Conservation (phyloP, 768 basidiomycete species). For the Leccinum subgranulosum region DNA sequence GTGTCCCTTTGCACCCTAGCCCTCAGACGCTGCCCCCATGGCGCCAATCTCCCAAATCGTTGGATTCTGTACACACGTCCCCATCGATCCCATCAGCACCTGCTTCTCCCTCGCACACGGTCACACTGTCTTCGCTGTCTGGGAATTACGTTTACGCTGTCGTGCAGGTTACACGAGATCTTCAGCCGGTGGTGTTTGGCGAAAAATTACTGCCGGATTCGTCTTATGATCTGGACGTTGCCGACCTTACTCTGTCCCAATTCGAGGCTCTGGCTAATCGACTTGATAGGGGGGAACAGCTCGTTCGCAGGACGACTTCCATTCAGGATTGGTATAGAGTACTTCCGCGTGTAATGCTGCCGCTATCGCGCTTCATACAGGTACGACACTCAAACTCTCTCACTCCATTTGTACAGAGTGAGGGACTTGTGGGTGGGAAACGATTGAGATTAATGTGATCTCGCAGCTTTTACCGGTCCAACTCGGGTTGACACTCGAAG, state of each 20-base stretch:
- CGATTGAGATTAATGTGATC: slow-evolving; percentile 7
- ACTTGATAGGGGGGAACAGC: slow-evolving; percentile 41
- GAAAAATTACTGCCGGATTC: slow-evolving; percentile 74
- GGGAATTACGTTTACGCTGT: slow-evolving; percentile 86
- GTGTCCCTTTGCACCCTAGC: slow-evolving; percentile 28
- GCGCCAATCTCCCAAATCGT: slow-evolving; percentile 31
- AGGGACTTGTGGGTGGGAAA: slow-evolving; percentile 1
- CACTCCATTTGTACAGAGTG: slow-evolving; percentile 2
- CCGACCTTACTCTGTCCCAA: slow-evolving; percentile 81
- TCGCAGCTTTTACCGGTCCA: slow-evolving; percentile 53
- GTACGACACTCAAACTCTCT: slow-evolving; percentile 39
- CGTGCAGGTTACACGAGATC: slow-evolving; percentile 90
- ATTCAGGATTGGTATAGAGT: slow-evolving; percentile 45
- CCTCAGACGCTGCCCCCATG: slow-evolving; percentile 37
- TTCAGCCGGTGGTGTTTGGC: slow-evolving; percentile 82
- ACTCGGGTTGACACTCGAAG: slow-evolving; percentile 78
- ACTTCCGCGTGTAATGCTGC: slow-evolving; percentile 57
- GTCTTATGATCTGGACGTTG: slow-evolving; percentile 73
- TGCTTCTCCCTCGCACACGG: slow-evolving; percentile 47
- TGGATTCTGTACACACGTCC: slow-evolving; percentile 63
- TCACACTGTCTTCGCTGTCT: slow-evolving; percentile 85
- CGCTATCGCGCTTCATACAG: slow-evolving; percentile 73
- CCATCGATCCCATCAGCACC: slow-evolving; percentile 60
- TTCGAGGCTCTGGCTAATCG: slow-evolving; percentile 64
- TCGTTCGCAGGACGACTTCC: slow-evolving; percentile 29